Conservation (phyloP, 140 eudicot genomes). For the Ambrosia hybrid region DNA sequence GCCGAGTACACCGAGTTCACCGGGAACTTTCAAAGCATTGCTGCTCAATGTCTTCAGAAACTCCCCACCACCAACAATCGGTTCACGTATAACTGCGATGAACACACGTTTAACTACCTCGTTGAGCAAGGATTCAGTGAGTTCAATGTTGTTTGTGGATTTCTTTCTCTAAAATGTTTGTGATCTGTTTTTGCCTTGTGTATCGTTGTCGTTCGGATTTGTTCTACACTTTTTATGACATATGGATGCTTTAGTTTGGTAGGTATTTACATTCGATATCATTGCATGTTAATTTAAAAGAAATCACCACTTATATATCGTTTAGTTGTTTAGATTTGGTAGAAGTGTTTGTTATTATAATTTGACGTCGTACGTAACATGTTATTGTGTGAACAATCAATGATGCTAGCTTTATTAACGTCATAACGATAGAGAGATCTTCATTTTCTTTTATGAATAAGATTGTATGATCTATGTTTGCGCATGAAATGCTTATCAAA, state of each 20-base stretch:
- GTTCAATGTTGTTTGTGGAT: constrained; percentile 16
- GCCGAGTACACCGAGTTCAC: constrained; percentile 43
- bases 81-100: constrained; percentile 41
- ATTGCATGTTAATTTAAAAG: not conserved
- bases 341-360: not conserved
- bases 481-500: not conserved
- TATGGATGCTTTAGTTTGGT: not conserved
- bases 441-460: not conserved
- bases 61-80: constrained; percentile 35
- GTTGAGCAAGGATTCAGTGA: constrained; percentile 40
- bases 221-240: not conserved
- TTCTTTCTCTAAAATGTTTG: not conserved
- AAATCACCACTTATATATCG: not conserved
- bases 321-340: not conserved
- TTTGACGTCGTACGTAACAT: not conserved
- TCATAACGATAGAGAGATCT: no score
- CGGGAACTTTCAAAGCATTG: constrained; percentile 37
- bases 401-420: not conserved
- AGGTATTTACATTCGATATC: not conserved
- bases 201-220: not conserved
- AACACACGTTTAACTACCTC: constrained; percentile 40
- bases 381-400: not conserved
- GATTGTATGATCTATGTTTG: not conserved
- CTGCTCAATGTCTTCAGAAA: constrained; percentile 42
- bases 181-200: not conserved